Conservation (phyloP, 257 asterid genomes). For the Petunia axillaris region DNA sequence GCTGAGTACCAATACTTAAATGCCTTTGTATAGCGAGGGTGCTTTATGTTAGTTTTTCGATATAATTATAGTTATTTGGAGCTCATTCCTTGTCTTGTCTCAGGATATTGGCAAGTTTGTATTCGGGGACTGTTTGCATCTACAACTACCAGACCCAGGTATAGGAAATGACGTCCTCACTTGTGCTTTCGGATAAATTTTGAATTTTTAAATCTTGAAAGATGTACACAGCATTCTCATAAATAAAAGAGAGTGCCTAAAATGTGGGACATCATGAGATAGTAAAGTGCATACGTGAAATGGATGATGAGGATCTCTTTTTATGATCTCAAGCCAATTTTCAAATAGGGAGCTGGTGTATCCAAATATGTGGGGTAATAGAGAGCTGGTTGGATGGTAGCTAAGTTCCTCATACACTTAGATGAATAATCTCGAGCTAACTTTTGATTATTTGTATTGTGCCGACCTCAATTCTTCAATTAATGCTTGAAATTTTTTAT, state of each 20-base stretch:
- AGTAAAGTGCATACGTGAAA: neutral
- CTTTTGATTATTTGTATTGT: neutral
- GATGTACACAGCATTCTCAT: neutral
- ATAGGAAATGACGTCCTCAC: conserved; percentile 19
- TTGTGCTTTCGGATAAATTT: neutral
- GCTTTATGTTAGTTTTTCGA: neutral
- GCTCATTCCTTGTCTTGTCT: conserved; percentile 6
- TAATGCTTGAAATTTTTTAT: neutral
- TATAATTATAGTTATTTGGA: neutral
- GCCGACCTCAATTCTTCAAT: neutral
- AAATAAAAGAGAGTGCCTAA: neutral
- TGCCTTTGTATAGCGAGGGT: neutral
- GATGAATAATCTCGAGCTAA: neutral
- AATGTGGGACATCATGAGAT: neutral
- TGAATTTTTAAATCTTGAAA: neutral
- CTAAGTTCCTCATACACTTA: neutral
- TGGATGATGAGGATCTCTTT: neutral
- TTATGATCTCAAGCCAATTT: neutral
- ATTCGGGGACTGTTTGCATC: conserved; percentile 87
- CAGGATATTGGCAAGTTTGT: conserved; percentile 92
- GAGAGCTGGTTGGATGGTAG: neutral
- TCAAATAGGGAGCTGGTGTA: neutral
- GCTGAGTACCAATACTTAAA: neutral
- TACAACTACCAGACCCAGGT: conserved; percentile 98
- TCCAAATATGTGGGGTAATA: neutral